phyloP scores from a whole-genome alignment of 1,284 basidiomycete genomes.

The Butyriboletus appendiculatus region DNA sequence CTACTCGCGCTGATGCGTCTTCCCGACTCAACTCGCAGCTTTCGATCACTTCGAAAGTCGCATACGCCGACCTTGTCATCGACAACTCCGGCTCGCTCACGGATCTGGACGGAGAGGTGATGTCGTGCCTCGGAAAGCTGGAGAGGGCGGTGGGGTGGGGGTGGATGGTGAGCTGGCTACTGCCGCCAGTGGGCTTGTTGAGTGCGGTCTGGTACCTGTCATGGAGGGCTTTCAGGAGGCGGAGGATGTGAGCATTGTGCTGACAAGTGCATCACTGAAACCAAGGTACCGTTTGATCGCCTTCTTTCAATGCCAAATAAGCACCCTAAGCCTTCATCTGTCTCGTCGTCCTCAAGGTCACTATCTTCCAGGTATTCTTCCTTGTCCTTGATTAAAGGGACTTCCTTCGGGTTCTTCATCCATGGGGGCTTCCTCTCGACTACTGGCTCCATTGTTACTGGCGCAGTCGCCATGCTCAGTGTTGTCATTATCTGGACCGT shows the following conservation, averaged over 20 bases:
- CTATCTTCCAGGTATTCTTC: too few relatives aligned
- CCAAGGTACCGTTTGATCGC: too few relatives aligned
- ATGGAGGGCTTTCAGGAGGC: slow-evolving; percentile 19
- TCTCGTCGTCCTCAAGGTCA: too few relatives aligned
- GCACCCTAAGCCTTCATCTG: too few relatives aligned
- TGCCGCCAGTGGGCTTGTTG: slow-evolving; percentile 72
- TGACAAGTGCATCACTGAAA: too few relatives aligned
- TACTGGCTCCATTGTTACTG: too few relatives aligned
- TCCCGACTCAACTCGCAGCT: slow-evolving; percentile 82
- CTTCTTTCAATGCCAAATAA: too few relatives aligned
- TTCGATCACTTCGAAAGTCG: slow-evolving; percentile 76
- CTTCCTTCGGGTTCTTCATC: too few relatives aligned
- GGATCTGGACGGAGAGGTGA: slow-evolving; percentile 74
- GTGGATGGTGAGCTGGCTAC: slow-evolving; percentile 78
- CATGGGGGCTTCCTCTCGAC: too few relatives aligned
- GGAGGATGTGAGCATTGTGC: background rate
- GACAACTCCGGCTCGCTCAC: slow-evolving; percentile 83
- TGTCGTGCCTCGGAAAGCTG: slow-evolving; percentile 60
- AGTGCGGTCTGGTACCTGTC: slow-evolving; percentile 25
- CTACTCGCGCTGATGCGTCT: slow-evolving; percentile 61
- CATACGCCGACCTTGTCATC: slow-evolving; percentile 84
- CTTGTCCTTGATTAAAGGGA: too few relatives aligned
- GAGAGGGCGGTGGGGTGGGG: slow-evolving; percentile 57
- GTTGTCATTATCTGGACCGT: too few relatives aligned
- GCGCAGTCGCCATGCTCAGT: too few relatives aligned